Conservation (phyloP, 2,329 filamentous ascomycete species). For the Dactylonectria estremocensis region DNA sequence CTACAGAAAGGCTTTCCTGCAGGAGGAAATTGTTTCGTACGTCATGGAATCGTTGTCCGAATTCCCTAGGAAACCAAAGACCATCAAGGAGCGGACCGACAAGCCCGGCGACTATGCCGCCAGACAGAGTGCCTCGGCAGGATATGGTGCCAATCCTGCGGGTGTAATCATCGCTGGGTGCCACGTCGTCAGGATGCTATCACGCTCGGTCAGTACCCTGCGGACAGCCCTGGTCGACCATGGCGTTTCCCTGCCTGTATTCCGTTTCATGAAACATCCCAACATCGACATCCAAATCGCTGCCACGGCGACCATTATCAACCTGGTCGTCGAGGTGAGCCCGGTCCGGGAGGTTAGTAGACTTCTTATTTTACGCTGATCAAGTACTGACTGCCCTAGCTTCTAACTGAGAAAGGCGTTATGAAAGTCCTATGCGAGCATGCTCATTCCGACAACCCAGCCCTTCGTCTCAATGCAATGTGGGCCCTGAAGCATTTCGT, state of each 20-base stretch:
- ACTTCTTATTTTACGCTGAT: neutral
- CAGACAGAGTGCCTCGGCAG: conserved; percentile 52
- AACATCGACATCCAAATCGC: conserved; percentile 88
- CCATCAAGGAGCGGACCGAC: conserved; percentile 59
- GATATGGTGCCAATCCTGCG: conserved; percentile 81
- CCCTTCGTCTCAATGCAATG: conserved; percentile 85
- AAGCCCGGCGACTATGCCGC: conserved; percentile 54
- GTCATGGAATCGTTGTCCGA: conserved; percentile 84
- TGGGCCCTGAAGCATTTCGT: conserved; percentile 97
- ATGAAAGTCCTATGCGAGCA: conserved; percentile 86
- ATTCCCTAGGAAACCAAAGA: conserved; percentile 68
- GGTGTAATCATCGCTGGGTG: conserved; percentile 89
- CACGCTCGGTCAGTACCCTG: conserved; percentile 86
- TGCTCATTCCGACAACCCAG: conserved; percentile 84
- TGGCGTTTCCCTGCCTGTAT: conserved; percentile 83
- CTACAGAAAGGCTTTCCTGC: conserved; percentile 85
- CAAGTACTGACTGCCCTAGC: conserved; percentile 61
- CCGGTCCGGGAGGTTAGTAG: conserved; percentile 86
- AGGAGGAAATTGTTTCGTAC: conserved; percentile 84
- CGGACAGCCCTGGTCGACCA: conserved; percentile 91
- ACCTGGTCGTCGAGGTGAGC: conserved; percentile 89
- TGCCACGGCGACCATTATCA: conserved; percentile 87
- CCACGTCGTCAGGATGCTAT: conserved; percentile 84
- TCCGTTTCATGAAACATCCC: conserved; percentile 80
- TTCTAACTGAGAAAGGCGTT: conserved; percentile 81